phyloP scores from a whole-genome alignment of 2,329 filamentous ascomycete genomes.

The Pyricularia pennisetigena region DNA sequence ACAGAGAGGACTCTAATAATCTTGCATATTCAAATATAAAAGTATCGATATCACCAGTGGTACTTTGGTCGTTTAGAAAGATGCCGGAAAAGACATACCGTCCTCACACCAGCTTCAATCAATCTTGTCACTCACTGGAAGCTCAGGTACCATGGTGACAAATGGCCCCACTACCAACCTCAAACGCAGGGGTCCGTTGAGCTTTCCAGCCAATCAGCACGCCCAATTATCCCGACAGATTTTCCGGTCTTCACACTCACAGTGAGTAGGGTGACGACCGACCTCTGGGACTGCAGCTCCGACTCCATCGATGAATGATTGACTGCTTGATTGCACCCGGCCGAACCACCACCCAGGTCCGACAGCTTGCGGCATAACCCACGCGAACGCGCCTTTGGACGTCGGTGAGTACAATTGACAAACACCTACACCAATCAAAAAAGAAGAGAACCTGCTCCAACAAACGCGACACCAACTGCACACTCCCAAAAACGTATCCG shows the following conservation, averaged over 20 bases:
- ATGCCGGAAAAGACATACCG: background rate
- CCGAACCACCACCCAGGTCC: background rate
- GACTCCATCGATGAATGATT: background rate
- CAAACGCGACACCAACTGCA: background rate
- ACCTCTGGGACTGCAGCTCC: background rate
- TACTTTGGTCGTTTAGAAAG: background rate
- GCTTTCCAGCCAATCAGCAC: background rate
- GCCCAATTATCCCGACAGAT: conserved; percentile 2
- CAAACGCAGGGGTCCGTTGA: background rate
- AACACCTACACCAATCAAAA: background rate
- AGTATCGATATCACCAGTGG: background rate
- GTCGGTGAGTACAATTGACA: background rate
- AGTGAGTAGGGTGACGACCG: background rate
- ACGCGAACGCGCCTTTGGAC: conserved; percentile 1
- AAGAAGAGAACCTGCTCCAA: background rate
- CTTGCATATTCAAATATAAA: no score
- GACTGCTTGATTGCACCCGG: background rate
- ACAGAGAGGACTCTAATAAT: no score
- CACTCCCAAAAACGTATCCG: background rate
- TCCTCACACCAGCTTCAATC: background rate
- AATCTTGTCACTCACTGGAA: background rate
- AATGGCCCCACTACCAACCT: background rate
- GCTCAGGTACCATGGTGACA: background rate
- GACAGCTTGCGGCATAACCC: background rate
- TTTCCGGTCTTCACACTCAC: conserved; percentile 1